phyloP scores from a whole-genome alignment of 2,329 filamentous ascomycete genomes.

The Sporothrix pallida region DNA sequence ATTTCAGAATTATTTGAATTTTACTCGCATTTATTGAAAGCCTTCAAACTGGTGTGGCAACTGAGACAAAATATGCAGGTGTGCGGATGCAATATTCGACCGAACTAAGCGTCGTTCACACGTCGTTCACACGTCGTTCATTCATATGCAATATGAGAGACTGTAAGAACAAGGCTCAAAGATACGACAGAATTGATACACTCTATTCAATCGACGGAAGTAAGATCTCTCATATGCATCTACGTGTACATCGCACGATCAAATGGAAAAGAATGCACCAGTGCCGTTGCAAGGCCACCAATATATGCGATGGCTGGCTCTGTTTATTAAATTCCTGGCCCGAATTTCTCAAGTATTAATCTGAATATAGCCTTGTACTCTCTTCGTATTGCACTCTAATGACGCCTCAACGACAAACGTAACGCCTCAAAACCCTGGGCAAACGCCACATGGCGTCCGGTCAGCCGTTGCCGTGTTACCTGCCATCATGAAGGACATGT shows the following conservation, averaged over 20 bases:
- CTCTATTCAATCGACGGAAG: not conserved
- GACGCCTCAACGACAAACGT: not conserved
- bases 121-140: too few species aligned
- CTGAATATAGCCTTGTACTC: not conserved
- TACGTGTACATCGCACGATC: not conserved
- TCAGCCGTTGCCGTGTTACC: constrained; percentile 18
- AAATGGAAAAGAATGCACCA: not conserved
- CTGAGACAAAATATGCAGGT: constrained; percentile 29
- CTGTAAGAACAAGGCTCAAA: too few species aligned
- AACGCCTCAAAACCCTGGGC: not conserved
- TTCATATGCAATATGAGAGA: constrained; percentile 2
- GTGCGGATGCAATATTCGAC: constrained; percentile 20
- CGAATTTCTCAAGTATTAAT: not conserved
- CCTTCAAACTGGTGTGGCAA: not conserved
- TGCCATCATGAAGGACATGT: not conserved
- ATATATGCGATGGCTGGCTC: not conserved
- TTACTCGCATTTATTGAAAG: not conserved
- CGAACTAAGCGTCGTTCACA: not conserved
- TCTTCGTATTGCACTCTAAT: not conserved
- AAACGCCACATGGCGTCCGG: constrained; percentile 5
- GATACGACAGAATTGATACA: too few species aligned
- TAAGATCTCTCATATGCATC: not conserved
- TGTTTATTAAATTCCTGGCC: not conserved
- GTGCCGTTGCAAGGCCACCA: not conserved
- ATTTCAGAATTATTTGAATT: not conserved